phyloP scores from a whole-genome alignment of 805 yeast genomes.

The Saccharomycopsis babjevae region DNA sequence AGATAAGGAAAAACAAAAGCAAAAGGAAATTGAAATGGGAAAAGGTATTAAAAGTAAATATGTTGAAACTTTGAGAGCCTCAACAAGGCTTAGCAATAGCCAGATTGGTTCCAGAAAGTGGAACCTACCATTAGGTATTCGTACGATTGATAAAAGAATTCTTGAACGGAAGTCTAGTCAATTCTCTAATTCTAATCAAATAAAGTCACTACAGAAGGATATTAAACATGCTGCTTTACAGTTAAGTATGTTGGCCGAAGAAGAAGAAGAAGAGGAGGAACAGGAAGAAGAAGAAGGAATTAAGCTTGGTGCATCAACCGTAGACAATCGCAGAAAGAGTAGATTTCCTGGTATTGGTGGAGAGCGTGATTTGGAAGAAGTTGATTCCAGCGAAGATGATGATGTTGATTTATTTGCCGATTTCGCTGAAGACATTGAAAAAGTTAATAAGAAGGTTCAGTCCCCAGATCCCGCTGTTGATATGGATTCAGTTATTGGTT shows the following conservation, averaged over 20 bases:
- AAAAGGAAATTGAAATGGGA: neutral
- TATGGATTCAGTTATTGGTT: neutral
- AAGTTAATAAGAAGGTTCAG: conserved; percentile 1
- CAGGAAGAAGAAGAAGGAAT: conserved; percentile 5
- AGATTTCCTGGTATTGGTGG: neutral
- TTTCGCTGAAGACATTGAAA: conserved; percentile 11
- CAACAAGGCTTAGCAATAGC: conserved; percentile 12
- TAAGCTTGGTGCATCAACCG: neutral
- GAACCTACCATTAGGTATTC: conserved; percentile 16
- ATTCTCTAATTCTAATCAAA: neutral
- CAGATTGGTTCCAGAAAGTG: conserved; percentile 5
- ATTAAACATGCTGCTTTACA: conserved; percentile 16
- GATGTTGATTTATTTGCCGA: conserved; percentile 16
- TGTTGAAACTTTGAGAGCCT: conserved; percentile 13
- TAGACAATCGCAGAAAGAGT: neutral
- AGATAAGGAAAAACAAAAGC: neutral
- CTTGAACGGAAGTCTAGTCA: conserved; percentile 3
- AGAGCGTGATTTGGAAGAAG: neutral
- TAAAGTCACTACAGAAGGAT: conserved; percentile 1
- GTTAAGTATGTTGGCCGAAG: conserved; percentile 9
- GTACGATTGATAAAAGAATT: conserved; percentile 4
- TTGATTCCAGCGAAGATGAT: conserved; percentile 1
- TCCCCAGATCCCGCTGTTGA: neutral
- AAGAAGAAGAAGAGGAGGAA: conserved; percentile 13
- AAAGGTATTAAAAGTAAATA: conserved; percentile 1